These are phyloP conservation scores for Globisporangium recalcitrans DNA, from an alignment of 352 stramenopile genomes.

Conservation along the genomic window DNA sequence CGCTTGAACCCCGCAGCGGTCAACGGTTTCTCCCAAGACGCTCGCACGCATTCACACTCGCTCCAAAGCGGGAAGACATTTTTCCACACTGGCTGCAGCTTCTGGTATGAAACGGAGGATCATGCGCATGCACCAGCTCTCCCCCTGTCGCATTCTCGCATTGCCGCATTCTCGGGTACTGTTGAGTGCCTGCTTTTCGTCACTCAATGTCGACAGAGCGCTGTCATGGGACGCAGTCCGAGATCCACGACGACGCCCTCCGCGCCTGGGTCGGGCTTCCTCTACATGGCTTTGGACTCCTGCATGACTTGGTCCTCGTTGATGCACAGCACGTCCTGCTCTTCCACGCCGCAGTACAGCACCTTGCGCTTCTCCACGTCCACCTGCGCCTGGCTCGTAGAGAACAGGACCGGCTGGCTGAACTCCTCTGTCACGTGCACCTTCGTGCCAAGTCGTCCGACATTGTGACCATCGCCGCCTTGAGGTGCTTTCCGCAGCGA, in stretches of 20 bases:
- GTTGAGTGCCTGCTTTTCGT: too few relatives aligned
- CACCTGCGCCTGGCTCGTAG: conserved; percentile 52
- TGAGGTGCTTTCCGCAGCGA: conserved; percentile 45
- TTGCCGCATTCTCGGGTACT: too few relatives aligned
- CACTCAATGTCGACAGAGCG: conserved; percentile 60
- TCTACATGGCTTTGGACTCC: conserved; percentile 77
- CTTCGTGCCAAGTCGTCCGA: conserved; percentile 30
- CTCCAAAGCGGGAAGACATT: background rate
- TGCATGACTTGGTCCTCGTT: conserved; percentile 87
- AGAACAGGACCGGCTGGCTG: conserved; percentile 81
- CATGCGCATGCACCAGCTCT: background rate
- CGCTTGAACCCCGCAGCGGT: background rate
- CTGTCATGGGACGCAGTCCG: conserved; percentile 54
- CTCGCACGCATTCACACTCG: too few relatives aligned
- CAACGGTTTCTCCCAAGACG: background rate
- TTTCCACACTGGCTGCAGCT: background rate
- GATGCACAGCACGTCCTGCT: conserved; percentile 88
- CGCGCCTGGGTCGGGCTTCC: conserved; percentile 62
- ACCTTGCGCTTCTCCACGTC: conserved; percentile 62
- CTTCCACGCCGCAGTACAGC: conserved; percentile 65
- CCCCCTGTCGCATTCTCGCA: background rate
- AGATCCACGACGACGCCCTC: conserved; percentile 75
- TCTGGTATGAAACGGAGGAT: background rate
- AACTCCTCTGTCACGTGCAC: conserved; percentile 59
- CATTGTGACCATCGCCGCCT: conserved; percentile 15